Conservation (phyloP, 768 basidiomycete genomes). For the Hysterangium stoloniferum region DNA sequence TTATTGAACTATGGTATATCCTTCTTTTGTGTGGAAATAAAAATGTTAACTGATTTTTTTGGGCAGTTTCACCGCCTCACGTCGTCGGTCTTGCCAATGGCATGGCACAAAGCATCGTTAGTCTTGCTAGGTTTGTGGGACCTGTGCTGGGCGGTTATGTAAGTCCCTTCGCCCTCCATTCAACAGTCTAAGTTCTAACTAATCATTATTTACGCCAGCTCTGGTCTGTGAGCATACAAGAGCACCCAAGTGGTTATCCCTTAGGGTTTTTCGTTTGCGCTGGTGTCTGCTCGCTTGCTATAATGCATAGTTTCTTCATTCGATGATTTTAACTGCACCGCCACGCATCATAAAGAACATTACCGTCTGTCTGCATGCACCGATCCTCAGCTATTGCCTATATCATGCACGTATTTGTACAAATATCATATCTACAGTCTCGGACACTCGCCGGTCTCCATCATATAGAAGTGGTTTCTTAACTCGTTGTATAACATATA, state of each 20-base stretch:
- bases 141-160: conserved; percentile 83
- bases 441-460: no score
- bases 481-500: no score
- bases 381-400: no score
- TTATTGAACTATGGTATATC: conserved; percentile 74
- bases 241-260: conserved; percentile 63
- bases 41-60: conserved; percentile 5
- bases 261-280: conserved; percentile 67
- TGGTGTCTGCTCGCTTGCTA: conserved; percentile 49
- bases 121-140: conserved; percentile 84
- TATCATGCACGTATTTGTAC: no score
- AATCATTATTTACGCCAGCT: conserved; percentile 33
- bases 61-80: conserved; percentile 79
- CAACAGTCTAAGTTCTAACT: neutral
- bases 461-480: no score
- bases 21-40: neutral
- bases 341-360: no score
- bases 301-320: conserved; percentile 26
- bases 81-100: conserved; percentile 92
- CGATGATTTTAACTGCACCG: no score
- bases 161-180: conserved; percentile 29
- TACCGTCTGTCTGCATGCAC: no score
- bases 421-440: no score
- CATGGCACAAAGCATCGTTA: conserved; percentile 91
- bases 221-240: conserved; percentile 65